Conservation (phyloP, 306 rosid genomes). For the Vicia villosa region DNA sequence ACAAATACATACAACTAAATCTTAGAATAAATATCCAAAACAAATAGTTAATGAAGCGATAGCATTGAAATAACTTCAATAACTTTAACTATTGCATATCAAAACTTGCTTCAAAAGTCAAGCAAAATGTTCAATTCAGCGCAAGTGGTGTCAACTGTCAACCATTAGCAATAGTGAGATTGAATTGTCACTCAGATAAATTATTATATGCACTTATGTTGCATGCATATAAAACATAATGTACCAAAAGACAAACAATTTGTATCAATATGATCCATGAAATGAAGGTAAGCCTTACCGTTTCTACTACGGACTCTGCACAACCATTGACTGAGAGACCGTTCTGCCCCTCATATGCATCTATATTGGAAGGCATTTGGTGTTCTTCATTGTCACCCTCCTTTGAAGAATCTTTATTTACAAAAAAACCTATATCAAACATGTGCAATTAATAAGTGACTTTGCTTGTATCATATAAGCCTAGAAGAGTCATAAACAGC, state of each 20-base stretch:
- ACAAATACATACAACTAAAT: not conserved
- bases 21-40: conserved; percentile 7
- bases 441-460: conserved; percentile 1
- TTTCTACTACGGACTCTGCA: conserved; percentile 25
- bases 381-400: conserved; percentile 15
- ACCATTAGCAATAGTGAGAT: conserved; percentile 11
- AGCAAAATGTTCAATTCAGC: not conserved
- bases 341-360: not conserved
- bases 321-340: conserved; percentile 18
- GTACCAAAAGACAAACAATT: not conserved
- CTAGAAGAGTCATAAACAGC: not conserved
- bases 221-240: conserved; percentile 8
- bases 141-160: not conserved
- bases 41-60: not conserved
- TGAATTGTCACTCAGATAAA: not conserved
- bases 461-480: conserved; percentile 1
- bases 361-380: conserved; percentile 28
- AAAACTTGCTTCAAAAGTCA: conserved; percentile 12
- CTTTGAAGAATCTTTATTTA: conserved; percentile 13
- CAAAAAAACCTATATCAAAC: conserved; percentile 28
- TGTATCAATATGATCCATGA: conserved; percentile 7
- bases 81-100: not conserved
- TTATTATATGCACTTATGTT: not conserved
- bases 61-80: conserved; percentile 7
- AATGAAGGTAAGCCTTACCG: conserved; percentile 29